Evolutionary conservation across 257 asterid species (phyloP).

Genomic region (Solanum lycopersicoides): DNA sequence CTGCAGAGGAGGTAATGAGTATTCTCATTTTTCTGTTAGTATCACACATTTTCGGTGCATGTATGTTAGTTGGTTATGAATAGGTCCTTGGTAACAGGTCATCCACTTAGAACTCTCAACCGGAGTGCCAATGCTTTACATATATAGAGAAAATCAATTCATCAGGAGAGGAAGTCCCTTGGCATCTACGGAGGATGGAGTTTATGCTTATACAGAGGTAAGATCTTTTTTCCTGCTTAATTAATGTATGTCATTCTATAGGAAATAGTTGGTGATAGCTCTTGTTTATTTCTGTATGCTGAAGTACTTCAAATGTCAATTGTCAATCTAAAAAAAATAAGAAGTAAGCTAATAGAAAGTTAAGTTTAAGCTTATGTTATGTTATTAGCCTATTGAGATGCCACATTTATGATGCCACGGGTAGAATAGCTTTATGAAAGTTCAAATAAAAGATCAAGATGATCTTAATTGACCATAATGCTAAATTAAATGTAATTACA

Average conservation of each 20-base stretch:
- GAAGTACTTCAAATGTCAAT: neutral
- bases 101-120: slow-evolving; percentile 86
- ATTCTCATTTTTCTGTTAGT: neutral
- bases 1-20: slow-evolving; percentile 63
- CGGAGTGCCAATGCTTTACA: slow-evolving; percentile 94
- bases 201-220: slow-evolving; percentile 89
- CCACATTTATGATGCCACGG: neutral
- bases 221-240: neutral
- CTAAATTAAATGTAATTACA: neutral
- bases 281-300: neutral
- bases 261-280: neutral
- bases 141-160: slow-evolving; percentile 51
- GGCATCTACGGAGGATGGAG: slow-evolving; percentile 76
- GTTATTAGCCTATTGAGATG: neutral
- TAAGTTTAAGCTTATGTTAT: neutral
- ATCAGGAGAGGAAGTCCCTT: slow-evolving; percentile 70
- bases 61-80: neutral
- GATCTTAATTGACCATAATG: neutral
- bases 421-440: neutral
- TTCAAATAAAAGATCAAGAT: neutral
- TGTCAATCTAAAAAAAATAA: neutral
- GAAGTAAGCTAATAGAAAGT: neutral
- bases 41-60: neutral
- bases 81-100: slow-evolving; percentile 34
- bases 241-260: neutral